These are phyloP conservation scores for Capsicum pubescens DNA, from an alignment of 257 asterid species.

Conservation along the genomic window DNA sequence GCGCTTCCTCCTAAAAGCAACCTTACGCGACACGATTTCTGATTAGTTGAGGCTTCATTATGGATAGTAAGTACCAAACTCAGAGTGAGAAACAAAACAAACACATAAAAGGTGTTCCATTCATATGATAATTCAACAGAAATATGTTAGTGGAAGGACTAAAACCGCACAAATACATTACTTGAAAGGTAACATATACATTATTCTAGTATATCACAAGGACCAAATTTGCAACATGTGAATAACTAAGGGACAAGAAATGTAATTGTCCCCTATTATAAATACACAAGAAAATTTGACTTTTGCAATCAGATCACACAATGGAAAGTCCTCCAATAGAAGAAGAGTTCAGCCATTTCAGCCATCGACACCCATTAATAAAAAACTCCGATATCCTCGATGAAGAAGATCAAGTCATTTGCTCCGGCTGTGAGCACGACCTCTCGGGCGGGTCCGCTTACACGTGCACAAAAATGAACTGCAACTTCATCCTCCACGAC, in stretches of 20 bases:
- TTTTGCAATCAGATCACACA: neutral
- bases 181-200: neutral
- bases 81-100: neutral
- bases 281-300: neutral
- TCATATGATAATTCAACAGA: neutral
- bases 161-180: neutral
- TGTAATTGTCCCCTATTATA: neutral
- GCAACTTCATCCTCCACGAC: conserved; percentile 50
- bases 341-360: conserved; percentile 33
- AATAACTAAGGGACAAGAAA: neutral
- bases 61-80: no score
- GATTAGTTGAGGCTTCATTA: neutral
- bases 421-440: conserved; percentile 47
- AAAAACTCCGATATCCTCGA: neutral
- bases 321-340: conserved; percentile 1
- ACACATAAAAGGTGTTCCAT: neutral
- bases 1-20: no score
- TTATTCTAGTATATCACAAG: neutral
- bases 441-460: conserved; percentile 35
- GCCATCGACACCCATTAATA: conserved; percentile 46
- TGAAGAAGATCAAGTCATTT: conserved; percentile 31
- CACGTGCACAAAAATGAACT: conserved; percentile 41
- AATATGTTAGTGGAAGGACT: neutral
- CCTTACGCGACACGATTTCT: neutral
- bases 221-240: neutral